Evolutionary conservation across 495 filamentous ascomycete species (phyloP).

Genomic region (Tetracladium setigerum): DNA sequence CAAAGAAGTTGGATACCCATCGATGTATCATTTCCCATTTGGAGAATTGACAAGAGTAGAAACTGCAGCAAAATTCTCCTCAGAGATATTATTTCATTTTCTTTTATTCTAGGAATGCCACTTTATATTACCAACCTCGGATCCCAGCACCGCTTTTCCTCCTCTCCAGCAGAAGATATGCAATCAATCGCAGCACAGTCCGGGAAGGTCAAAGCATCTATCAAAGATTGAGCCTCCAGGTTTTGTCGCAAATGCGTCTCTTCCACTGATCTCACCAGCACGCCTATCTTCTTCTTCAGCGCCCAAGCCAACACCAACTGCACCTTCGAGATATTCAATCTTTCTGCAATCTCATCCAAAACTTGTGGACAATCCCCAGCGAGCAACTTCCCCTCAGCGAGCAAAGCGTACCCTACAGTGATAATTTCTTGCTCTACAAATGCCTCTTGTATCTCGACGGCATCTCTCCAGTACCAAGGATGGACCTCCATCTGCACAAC

Average conservation of each 20-base stretch:
- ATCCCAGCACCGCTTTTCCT: slow-evolving; percentile 3
- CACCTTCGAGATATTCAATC: not conserved
- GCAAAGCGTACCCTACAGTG: not conserved
- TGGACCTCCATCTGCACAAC: slow-evolving; percentile 1
- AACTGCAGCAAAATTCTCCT: too few species aligned
- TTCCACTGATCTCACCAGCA: not conserved
- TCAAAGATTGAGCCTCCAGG: not conserved
- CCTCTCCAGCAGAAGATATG: not conserved
- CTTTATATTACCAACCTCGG: not conserved
- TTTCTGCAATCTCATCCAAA: not conserved
- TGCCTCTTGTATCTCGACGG: not conserved
- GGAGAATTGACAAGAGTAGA: too few species aligned
- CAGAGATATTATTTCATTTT: too few species aligned
- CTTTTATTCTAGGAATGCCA: not conserved
- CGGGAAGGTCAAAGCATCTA: not conserved
- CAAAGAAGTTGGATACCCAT: too few species aligned
- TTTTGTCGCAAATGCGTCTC: not conserved
- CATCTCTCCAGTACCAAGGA: slow-evolving; percentile 5
- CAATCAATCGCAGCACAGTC: not conserved
- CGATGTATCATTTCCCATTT: too few species aligned
- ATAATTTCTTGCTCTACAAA: not conserved
- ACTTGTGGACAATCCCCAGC: not conserved
- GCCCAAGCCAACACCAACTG: slow-evolving; percentile 1
- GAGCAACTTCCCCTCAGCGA: not conserved
- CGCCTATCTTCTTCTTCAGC: not conserved